Evolutionary conservation across 140 eudicot species (phyloP).

Genomic region (Anethum foeniculum): DNA sequence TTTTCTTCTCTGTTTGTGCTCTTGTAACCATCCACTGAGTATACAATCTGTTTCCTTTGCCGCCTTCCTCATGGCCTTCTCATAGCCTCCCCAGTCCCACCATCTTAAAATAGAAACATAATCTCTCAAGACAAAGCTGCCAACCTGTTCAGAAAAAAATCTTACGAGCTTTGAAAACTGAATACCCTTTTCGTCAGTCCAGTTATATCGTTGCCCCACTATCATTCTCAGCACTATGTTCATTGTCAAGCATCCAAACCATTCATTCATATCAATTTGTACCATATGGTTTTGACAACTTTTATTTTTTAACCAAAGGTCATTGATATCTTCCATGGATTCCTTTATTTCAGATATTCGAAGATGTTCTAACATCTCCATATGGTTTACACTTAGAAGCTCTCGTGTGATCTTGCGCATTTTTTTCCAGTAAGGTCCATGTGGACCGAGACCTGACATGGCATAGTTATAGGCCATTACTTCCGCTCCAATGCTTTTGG

Average conservation of each 20-base stretch:
- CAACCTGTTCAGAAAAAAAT: constrained; percentile 7
- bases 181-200: background rate
- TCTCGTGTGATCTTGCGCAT: background rate
- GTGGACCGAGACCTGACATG: background rate
- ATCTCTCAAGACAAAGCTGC: constrained; percentile 25
- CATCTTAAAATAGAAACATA: constrained; percentile 27
- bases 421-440: background rate
- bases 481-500: background rate
- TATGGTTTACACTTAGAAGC: background rate
- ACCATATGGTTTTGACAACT: background rate
- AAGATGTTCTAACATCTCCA: background rate
- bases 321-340: background rate
- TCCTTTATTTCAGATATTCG: background rate
- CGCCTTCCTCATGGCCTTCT: constrained; percentile 21
- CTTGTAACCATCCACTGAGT: constrained; percentile 21
- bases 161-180: constrained; percentile 10
- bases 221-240: constrained; percentile 18
- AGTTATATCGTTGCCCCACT: constrained; percentile 18
- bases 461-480: background rate
- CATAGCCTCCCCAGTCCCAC: constrained; percentile 36
- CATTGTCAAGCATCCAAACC: background rate
- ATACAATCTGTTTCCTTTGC: constrained; percentile 13
- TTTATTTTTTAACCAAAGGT: background rate
- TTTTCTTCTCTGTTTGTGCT: constrained; percentile 21
- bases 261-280: background rate